Percentiles rank a stretch among this genome's conserved stretches.
phyloP scores from a whole-genome alignment of 78 protist species.

The Ministeria vibrans region DNA sequence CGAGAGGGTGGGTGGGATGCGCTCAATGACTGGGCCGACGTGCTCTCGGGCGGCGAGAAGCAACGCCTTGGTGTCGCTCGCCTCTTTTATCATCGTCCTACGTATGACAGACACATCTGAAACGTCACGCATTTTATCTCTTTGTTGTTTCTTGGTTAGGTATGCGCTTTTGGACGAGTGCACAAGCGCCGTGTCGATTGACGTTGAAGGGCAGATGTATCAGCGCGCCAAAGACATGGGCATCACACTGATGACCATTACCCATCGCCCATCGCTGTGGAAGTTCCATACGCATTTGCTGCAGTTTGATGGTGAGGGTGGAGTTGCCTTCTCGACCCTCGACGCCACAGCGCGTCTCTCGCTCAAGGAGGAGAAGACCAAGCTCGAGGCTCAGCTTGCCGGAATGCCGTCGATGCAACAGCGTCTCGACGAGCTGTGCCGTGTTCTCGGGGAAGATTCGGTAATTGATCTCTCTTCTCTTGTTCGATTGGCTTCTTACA shows the following conservation, averaged over 20 bases:
- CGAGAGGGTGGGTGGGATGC: constrained; percentile 42
- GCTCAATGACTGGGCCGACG: constrained; percentile 41
- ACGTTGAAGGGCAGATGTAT: constrained; percentile 38
- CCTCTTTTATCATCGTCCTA: constrained; percentile 55
- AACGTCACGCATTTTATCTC: too few relatives aligned
- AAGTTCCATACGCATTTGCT: constrained; percentile 37
- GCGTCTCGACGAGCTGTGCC: constrained; percentile 26
- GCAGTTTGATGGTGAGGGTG: constrained; percentile 40
- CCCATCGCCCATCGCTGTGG: constrained; percentile 49
- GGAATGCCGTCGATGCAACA: constrained; percentile 14
- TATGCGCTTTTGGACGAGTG: constrained; percentile 65
- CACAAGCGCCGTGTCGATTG: constrained; percentile 45
- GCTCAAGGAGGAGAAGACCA: constrained; percentile 32
- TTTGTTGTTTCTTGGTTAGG: too few relatives aligned
- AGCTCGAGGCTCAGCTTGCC: constrained; percentile 16
- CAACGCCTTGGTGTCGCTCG: constrained; percentile 48
- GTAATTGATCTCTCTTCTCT: background rate
- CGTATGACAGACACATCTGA: too few relatives aligned
- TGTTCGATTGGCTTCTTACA: too few relatives aligned
- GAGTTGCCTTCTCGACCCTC: background rate
- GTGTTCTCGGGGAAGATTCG: constrained; percentile 15
- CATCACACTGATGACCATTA: constrained; percentile 48
- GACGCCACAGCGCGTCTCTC: constrained; percentile 23
- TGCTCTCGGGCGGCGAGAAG: constrained; percentile 63
- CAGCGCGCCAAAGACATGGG: constrained; percentile 22